Percentiles rank a stretch among this genome's conserved stretches.
phyloP scores from a whole-genome alignment of 2,329 filamentous ascomycete species.

The Penicillium sp. region DNA sequence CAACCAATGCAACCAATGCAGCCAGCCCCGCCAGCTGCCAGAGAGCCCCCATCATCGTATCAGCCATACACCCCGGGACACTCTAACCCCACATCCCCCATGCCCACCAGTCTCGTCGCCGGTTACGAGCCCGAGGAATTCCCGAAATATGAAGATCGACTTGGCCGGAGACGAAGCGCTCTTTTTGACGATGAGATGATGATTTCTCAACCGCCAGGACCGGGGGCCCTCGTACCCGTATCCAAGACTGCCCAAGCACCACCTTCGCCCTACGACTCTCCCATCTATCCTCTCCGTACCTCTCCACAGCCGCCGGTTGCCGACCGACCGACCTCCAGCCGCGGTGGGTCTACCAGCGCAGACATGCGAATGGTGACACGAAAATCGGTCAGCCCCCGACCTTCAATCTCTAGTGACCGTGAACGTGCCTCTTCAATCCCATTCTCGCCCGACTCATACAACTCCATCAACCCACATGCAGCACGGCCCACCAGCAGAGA shows the following conservation, averaged over 20 bases:
- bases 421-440: conserved; percentile 50
- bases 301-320: conserved; percentile 30
- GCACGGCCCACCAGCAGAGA: conserved; percentile 35
- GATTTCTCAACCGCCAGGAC: conserved; percentile 17
- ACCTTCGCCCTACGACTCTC: conserved; percentile 19
- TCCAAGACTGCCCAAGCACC: conserved; percentile 10
- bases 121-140: conserved; percentile 41
- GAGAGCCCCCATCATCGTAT: conserved; percentile 30
- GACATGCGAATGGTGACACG: conserved; percentile 39
- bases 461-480: conserved; percentile 56
- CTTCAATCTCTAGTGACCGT: conserved; percentile 41
- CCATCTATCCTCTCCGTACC: conserved; percentile 30
- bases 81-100: conserved; percentile 26
- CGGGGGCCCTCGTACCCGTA: conserved; percentile 17
- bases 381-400: conserved; percentile 62
- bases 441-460: conserved; percentile 63
- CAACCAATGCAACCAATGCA: background rate
- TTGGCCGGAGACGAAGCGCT: conserved; percentile 26
- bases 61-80: conserved; percentile 28
- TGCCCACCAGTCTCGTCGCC: conserved; percentile 45
- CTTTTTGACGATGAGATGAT: conserved; percentile 30
- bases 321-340: conserved; percentile 24
- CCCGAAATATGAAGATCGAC: conserved; percentile 31
- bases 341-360: conserved; percentile 35
- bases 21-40: conserved; percentile 19